Base-by-base conservation (phyloP, 2,329 filamentous ascomycete species). In the Penicillium vulpinum region DNA sequence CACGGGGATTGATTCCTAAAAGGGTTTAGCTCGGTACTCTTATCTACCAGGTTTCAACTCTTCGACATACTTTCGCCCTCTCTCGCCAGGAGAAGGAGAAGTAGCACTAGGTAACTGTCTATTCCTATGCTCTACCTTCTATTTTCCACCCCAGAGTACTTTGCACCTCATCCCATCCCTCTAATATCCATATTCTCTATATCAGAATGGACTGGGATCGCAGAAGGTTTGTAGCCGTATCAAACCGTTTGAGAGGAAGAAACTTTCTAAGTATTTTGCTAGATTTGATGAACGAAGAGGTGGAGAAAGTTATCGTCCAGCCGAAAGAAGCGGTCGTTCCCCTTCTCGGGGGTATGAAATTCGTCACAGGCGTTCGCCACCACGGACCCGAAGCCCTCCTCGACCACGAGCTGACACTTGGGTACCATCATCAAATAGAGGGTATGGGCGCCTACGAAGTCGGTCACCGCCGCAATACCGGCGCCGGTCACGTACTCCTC, bases 241-340 rank as follows among this genome's bases (percentile, higher is more conserved):
- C 29, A 13, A 33, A 40, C 26, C 11, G 36, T n/a, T 24, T 38
- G 18, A 40, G 35, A 29, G 22, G 16, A 16, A 46, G 16, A 7
- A 28, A 35, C 9, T 22, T 48, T 35, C 58, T 69, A 53, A 65
- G 22, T 43, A 44, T 39, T 40, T 29, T 28, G 50, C 36, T 57
- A 75, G 73, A 60, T 75, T 73, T 61, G 72, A 77, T 54, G 71
- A 73, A 29, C 72, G 75, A n/a, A 73, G 75, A 55, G 74, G 75
- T 39, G 74, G 75, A 48, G 75, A 77, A 63, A 77, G 75, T 57
- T 77, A 77, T 66, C 74, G 75, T n/a, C 75, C 75, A 11, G 61
- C 62, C 28, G 69, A 69, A 45, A 68, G 71, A 60, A 39, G 60
- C 31, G 62, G 64, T 55, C 71, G 71, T 36, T 71, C 69, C 48